Percentiles rank a stretch among this genome's conserved stretches.
phyloP scores from a whole-genome alignment of 495 filamentous ascomycete genomes.

The Penicillium goetzii region DNA sequence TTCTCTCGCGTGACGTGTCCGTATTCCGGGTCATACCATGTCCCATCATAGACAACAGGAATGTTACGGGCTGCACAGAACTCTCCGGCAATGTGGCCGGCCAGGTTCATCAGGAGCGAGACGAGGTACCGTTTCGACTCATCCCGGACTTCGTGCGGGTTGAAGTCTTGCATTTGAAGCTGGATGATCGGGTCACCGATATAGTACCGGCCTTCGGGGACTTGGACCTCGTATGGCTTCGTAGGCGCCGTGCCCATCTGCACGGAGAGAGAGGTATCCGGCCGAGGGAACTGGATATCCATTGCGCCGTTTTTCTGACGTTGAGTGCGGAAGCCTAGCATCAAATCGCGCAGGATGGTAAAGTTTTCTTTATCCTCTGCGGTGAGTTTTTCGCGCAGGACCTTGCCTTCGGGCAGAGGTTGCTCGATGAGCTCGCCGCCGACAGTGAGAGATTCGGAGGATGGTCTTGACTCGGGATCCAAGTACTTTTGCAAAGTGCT shows the following conservation, averaged over 20 bases:
- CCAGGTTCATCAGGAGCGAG: conserved; percentile 75
- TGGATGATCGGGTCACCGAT: conserved; percentile 60
- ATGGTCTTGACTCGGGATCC: conserved; percentile 34
- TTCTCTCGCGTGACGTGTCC: conserved; percentile 44
- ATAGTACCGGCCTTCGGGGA: conserved; percentile 38
- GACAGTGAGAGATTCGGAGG: conserved; percentile 34
- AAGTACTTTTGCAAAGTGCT: conserved; percentile 55
- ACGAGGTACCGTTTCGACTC: conserved; percentile 51
- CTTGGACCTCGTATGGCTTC: conserved; percentile 35
- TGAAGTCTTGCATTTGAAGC: conserved; percentile 30
- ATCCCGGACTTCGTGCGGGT: conserved; percentile 48
- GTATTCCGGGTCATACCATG: conserved; percentile 62
- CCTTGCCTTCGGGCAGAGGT: conserved; percentile 11
- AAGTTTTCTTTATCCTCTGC: conserved; percentile 47
- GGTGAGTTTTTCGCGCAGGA: conserved; percentile 30
- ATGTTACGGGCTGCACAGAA: conserved; percentile 79
- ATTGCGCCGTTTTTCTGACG: conserved; percentile 48
- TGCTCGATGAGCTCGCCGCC: conserved; percentile 40
- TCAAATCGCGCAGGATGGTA: conserved; percentile 44
- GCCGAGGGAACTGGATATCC: conserved; percentile 30
- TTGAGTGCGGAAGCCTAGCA: conserved; percentile 43
- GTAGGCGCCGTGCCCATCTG: conserved; percentile 30
- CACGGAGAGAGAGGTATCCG: conserved; percentile 37
- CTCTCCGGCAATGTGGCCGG: conserved; percentile 67
- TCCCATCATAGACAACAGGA: conserved; percentile 75